A percentile compares a stretch with the other conserved stretches of the same genome.
phyloP scores from a whole-genome alignment of 1,284 basidiomycete genomes.

The Ustilago vetiveriae region DNA sequence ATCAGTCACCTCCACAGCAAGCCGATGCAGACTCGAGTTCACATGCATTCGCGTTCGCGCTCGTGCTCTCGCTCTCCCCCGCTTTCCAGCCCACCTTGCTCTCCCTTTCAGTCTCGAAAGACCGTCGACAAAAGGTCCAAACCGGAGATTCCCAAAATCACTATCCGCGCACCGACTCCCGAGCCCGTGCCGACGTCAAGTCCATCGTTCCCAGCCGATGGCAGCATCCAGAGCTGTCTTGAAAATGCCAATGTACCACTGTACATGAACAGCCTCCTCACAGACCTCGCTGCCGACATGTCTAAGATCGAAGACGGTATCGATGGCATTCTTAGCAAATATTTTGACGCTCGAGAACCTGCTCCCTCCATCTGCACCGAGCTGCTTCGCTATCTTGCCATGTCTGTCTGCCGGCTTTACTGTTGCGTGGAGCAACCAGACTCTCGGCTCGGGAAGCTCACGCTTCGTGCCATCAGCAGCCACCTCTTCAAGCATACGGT shows the following conservation, averaged over 20 bases:
- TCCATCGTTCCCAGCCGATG: background rate
- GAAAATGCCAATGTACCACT: background rate
- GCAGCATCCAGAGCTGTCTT: background rate
- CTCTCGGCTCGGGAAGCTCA: slow-evolving; percentile 17
- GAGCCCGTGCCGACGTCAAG: slow-evolving; percentile 10
- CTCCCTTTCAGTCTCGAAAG: background rate
- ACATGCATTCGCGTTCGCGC: background rate
- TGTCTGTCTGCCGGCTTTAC: slow-evolving; percentile 18
- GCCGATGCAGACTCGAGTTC: background rate
- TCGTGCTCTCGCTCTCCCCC: background rate
- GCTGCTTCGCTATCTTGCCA: slow-evolving; percentile 25
- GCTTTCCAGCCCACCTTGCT: background rate
- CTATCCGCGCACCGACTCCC: slow-evolving; percentile 22
- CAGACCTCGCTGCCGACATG: slow-evolving; percentile 8
- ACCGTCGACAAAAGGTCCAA: background rate
- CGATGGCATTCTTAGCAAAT: slow-evolving; percentile 31
- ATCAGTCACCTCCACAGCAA: background rate
- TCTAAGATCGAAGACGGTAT: slow-evolving; percentile 14
- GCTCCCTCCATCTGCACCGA: slow-evolving; percentile 11
- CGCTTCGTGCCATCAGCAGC: slow-evolving; percentile 27
- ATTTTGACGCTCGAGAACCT: slow-evolving; percentile 6
- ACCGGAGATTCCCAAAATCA: slow-evolving; percentile 16
- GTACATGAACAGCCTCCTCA: slow-evolving; percentile 6
- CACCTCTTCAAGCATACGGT: slow-evolving; percentile 31
- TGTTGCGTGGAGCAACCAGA: slow-evolving; percentile 15